Evolutionary conservation across 306 rosid genomes (phyloP).

Genomic region (Prunus mume): DNA sequence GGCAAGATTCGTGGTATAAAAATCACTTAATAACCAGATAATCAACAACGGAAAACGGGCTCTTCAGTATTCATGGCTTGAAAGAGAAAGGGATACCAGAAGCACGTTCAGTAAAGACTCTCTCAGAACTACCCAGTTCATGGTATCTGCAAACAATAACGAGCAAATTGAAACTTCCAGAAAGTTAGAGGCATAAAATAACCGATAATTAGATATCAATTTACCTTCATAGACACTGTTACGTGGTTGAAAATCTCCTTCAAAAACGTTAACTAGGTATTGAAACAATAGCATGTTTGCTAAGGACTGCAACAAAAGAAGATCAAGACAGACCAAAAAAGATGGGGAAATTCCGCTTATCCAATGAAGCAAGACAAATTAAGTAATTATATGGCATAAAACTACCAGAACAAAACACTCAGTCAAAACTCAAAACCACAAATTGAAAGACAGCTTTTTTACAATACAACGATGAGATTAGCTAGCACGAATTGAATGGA

Average conservation of each 20-base stretch:
- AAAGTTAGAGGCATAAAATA: constrained; percentile 4
- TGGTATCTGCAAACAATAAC: constrained; percentile 49
- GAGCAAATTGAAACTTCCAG: constrained; percentile 27
- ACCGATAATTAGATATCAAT: constrained; percentile 15
- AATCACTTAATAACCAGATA: background rate
- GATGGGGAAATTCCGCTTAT: background rate
- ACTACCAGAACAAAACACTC: background rate
- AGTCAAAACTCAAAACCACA: background rate
- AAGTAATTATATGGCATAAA: background rate
- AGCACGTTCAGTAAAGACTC: constrained; percentile 73
- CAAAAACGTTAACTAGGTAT: constrained; percentile 65
- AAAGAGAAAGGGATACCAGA: constrained; percentile 50
- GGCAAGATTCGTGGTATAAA: constrained; percentile 3
- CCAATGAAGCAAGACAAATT: background rate
- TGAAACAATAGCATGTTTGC: constrained; percentile 69
- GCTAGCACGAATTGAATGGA: no score
- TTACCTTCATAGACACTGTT: constrained; percentile 49
- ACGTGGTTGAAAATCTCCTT: constrained; percentile 72
- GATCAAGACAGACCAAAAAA: constrained; percentile 9
- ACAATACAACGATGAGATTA: background rate
- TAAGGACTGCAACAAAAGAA: constrained; percentile 55
- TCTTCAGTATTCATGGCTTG: constrained; percentile 19
- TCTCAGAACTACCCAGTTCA: constrained; percentile 65
- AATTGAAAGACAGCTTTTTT: background rate
- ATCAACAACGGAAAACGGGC: constrained; percentile 17